Evolutionary conservation across 2,329 filamentous ascomycete species (phyloP), one percentile per base, ranked within the genome.

Genomic region (Corynespora cassiicola): DNA sequence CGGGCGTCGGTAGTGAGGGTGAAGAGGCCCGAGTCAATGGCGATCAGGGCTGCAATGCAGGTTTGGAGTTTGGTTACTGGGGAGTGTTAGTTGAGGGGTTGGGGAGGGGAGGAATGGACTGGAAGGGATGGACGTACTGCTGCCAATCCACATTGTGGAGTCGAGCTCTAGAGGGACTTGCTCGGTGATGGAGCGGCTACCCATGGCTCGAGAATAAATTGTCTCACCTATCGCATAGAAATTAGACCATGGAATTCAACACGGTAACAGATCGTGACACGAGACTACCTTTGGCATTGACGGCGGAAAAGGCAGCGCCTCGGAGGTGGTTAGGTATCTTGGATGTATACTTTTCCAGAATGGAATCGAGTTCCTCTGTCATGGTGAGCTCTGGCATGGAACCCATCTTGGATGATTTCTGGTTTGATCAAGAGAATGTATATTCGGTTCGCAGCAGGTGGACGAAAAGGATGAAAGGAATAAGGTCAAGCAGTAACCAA

Each of bases 21-120:
- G 27, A 47, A 33, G 10, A 39, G 30, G 7, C 40, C 36, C 25
- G 37, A 22, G 19, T 47, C 44, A n/a, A 47, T 36, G n/a, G 23
- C 31, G 12, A 38, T 34, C 39, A 47, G 43, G 27, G 21, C 29
- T 2, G 39, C 39, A 21, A 47, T 31, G 16, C 23, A 31, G 9
- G 44, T 47, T 15, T 42, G 31, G 12, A 47, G 21, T 17, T 47
- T 43, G 6, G 39, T 44, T 9, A 47, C n/a, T n/a, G n/a, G n/a
- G n/a, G n/a, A n/a, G n/a, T n/a, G n/a, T n/a, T n/a, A n/a, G n/a
- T n/a, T n/a, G n/a, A n/a, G n/a, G n/a, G n/a, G n/a, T n/a, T n/a
- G n/a, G n/a, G n/a, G n/a, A n/a, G n/a, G n/a, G n/a, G n/a, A n/a
- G n/a, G n/a, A n/a, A n/a, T n/a, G n/a, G n/a, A n/a, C n/a, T n/a